phyloP scores from a whole-genome alignment of 2,329 filamentous ascomycete genomes.

The Alternaria sp. region DNA sequence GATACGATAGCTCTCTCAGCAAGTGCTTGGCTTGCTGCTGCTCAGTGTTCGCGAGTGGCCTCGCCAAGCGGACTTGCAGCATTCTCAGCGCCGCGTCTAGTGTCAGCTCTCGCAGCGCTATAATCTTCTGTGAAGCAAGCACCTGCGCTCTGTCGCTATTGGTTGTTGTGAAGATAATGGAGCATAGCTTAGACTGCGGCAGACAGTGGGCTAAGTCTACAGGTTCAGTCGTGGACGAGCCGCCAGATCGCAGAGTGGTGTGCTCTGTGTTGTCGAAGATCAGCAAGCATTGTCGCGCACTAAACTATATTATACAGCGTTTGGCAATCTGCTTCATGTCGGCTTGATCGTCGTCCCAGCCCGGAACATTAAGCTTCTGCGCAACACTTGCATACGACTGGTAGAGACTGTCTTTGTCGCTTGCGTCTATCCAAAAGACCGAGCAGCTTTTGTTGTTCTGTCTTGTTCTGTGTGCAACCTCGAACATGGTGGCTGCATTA shows the following conservation, averaged over 20 bases:
- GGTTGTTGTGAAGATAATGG: conserved; percentile 31
- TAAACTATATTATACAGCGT: conserved; percentile 9
- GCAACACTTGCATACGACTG: conserved; percentile 41
- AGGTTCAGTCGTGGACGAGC: conserved; percentile 22
- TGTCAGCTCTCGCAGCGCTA: conserved; percentile 23
- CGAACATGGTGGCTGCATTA: too few species aligned
- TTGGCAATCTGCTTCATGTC: conserved; percentile 30
- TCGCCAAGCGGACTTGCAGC: conserved; percentile 24
- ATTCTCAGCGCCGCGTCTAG: conserved; percentile 25
- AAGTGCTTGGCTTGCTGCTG: conserved; percentile 21
- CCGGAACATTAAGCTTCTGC: conserved; percentile 37
- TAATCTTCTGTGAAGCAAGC: conserved; percentile 26
- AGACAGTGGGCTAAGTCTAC: conserved; percentile 17
- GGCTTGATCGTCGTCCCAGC: conserved; percentile 18
- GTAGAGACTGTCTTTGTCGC: conserved; percentile 51
- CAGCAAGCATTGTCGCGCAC: conserved; percentile 17
- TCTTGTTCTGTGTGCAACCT: conserved; percentile 52
- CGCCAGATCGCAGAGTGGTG: conserved; percentile 11
- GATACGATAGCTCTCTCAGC: conserved; percentile 27
- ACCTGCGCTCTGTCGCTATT: conserved; percentile 15
- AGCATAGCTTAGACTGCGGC: conserved; percentile 22
- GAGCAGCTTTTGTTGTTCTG: conserved; percentile 48
- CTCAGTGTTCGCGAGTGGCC: conserved; percentile 11
- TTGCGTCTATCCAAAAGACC: conserved; percentile 57
- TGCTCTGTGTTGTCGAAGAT: conserved; percentile 42